Base-by-base conservation (phyloP, 768 basidiomycete species). In the Suillus tomentosus region DNA sequence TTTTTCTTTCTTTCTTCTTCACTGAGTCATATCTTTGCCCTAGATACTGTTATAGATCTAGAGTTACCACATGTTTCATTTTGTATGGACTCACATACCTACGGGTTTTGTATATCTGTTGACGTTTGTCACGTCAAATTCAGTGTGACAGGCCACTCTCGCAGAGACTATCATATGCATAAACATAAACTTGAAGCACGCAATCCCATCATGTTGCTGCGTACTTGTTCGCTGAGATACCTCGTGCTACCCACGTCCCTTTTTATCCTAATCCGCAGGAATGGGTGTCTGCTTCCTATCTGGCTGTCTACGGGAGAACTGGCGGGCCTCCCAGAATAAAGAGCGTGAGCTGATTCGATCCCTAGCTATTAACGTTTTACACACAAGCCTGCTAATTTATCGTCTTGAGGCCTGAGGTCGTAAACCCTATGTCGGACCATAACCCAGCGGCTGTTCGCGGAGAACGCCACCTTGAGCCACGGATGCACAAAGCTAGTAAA, bases 41-140 rank as follows among this genome's bases (percentile, higher is more conserved):
- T 53, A 31, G 51, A 53, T 53, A 53, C 31, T 53, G 19, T 53
- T 34, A 53, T 50, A 27, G 50, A 15, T 50, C 50, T 53, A 34
- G 27, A 19, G 17, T 14, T 53, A 53, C 17, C 51, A 53, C 51
- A 53, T 53, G 51, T 53, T 19, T 53, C 51, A 53, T 34, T 19
- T 53, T 19, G 51, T 53, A 7, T 31, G 51, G 51, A 53, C 51
- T 17, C 31, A 34, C n/a, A 22, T 47, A 43, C 31, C 7, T 43
- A 27, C 50, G 50, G 50, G 50, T 27, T 13, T 24, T 50, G n/a
- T 22, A 47, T 47, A 48, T 13, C 22, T 48, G 22, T 48, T 48
- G 22, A 48, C 7, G 48, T 27, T n/a, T 50, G 24, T 27, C 14
- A 1, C 50, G 48, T 50, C 48, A 15, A 15, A 50, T 50, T 6